A percentile compares a stretch with the other conserved stretches of the same genome.
Evolutionary conservation across 2,329 filamentous ascomycete genomes (phyloP).

Genomic region (Penicillium sp.): DNA sequence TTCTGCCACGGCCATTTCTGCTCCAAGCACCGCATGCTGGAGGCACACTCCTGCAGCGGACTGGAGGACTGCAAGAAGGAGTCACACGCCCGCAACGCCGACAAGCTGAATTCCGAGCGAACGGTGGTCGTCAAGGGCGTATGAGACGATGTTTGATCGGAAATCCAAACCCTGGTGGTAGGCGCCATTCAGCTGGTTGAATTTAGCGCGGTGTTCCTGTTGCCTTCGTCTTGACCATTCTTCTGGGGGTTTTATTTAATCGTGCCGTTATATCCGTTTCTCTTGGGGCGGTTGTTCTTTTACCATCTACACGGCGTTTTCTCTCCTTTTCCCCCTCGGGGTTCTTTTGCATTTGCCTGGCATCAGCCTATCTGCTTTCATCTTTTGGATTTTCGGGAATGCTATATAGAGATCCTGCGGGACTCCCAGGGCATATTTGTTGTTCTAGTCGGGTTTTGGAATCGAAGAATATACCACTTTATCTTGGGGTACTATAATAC

Average conservation of each 20-base stretch:
- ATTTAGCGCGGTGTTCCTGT: slow-evolving; percentile 32
- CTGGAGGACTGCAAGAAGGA: slow-evolving; percentile 98
- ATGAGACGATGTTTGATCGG: slow-evolving; percentile 41
- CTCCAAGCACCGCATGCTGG: slow-evolving; percentile 86
- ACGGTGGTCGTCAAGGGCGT: slow-evolving; percentile 92
- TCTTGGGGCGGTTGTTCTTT: slow-evolving; percentile 1
- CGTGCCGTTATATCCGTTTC: neutral
- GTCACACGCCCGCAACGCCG: slow-evolving; percentile 87
- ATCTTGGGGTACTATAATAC: neutral
- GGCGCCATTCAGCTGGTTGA: slow-evolving; percentile 20
- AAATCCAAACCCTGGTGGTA: slow-evolving; percentile 7
- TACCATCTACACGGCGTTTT: slow-evolving; percentile 12
- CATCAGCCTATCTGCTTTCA: slow-evolving; percentile 24
- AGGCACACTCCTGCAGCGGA: slow-evolving; percentile 88
- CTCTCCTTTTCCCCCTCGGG: slow-evolving; percentile 1
- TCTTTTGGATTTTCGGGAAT: slow-evolving; percentile 14
- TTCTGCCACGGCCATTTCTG: slow-evolving; percentile 95
- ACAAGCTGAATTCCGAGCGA: slow-evolving; percentile 84
- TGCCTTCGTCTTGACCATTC: neutral
- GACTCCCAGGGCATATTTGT: slow-evolving; percentile 12
- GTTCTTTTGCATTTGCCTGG: slow-evolving; percentile 23
- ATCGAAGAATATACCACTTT: slow-evolving; percentile 9
- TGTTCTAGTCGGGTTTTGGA: slow-evolving; percentile 5
- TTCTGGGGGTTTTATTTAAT: slow-evolving; percentile 4
- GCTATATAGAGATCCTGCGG: slow-evolving; percentile 20